These are phyloP conservation scores for Chaetomiaceae sp. DNA, from an alignment of 2,329 filamentous ascomycete species.

Conservation along the genomic window DNA sequence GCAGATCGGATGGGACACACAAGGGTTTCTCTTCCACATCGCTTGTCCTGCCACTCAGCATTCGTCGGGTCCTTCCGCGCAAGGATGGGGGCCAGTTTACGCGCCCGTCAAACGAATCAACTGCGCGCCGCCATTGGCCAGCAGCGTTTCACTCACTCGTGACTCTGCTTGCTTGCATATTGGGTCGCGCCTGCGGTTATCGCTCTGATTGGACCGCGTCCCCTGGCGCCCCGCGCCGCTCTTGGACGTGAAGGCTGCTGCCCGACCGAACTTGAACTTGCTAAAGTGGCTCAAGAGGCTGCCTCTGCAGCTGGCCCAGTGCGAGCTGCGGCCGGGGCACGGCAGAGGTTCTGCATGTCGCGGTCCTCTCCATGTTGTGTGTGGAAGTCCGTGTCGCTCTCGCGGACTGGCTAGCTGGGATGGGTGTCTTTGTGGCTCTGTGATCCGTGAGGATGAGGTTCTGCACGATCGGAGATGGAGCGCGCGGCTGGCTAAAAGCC, in stretches of 20 bases:
- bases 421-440: too few species aligned
- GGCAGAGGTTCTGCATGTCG: neutral
- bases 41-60: slow-evolving; percentile 17
- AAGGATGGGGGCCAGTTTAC: slow-evolving; percentile 9
- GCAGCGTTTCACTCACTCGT: slow-evolving; percentile 6
- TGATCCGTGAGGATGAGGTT: neutral
- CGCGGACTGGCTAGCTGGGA: too few species aligned
- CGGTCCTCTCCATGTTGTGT: too few species aligned
- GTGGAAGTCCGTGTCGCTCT: too few species aligned
- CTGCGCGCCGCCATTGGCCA: slow-evolving; percentile 14
- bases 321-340: neutral
- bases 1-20: neutral
- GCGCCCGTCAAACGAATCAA: slow-evolving; percentile 21
- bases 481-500: too few species aligned
- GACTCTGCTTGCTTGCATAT: slow-evolving; percentile 4
- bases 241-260: neutral
- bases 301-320: slow-evolving; percentile 14
- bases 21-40: neutral
- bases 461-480: neutral
- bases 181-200: slow-evolving; percentile 5
- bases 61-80: slow-evolving; percentile 12
- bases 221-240: slow-evolving; percentile 1
- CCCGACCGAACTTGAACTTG: slow-evolving; percentile 1
- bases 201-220: slow-evolving; percentile 14
- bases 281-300: slow-evolving; percentile 2